Conservation (phyloP, 495 filamentous ascomycete species). For the Durotheca rogersii region DNA sequence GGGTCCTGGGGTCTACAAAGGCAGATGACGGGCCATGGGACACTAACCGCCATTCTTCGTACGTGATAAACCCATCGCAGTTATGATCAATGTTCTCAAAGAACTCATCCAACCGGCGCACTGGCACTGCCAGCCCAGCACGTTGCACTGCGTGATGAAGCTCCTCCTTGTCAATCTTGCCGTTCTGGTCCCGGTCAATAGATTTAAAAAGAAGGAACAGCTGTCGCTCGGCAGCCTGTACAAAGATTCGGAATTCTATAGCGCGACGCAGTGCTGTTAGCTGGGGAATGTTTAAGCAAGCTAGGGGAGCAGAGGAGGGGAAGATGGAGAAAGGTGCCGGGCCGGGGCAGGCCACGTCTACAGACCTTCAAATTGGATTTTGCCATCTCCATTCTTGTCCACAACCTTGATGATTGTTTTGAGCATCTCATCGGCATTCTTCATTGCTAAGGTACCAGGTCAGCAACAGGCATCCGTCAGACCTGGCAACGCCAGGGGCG, state of each 20-base stretch:
- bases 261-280: slow-evolving; percentile 4
- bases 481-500: slow-evolving; percentile 8
- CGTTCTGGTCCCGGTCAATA: slow-evolving; percentile 85
- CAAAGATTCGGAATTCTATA: slow-evolving; percentile 84
- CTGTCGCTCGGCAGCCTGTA: slow-evolving; percentile 80
- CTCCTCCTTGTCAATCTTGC: slow-evolving; percentile 84
- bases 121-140: slow-evolving; percentile 77
- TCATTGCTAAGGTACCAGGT: slow-evolving; percentile 64
- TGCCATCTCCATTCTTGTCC: slow-evolving; percentile 82
- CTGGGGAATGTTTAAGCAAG: not conserved
- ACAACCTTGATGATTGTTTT: slow-evolving; percentile 74
- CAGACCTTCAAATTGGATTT: slow-evolving; percentile 83
- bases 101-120: slow-evolving; percentile 75
- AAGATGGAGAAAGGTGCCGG: too few relatives aligned
- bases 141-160: slow-evolving; percentile 72
- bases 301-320: too few relatives aligned
- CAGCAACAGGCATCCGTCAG: slow-evolving; percentile 22
- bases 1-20: not conserved
- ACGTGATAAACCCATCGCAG: slow-evolving; percentile 82
- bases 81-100: slow-evolving; percentile 89
- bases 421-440: slow-evolving; percentile 89
- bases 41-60: slow-evolving; percentile 92
- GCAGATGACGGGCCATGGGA: not conserved
- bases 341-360: too few relatives aligned
- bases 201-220: slow-evolving; percentile 77